Evolutionary conservation across 331 rosid genomes (phyloP).

Genomic region (Dryas integrifolia): DNA sequence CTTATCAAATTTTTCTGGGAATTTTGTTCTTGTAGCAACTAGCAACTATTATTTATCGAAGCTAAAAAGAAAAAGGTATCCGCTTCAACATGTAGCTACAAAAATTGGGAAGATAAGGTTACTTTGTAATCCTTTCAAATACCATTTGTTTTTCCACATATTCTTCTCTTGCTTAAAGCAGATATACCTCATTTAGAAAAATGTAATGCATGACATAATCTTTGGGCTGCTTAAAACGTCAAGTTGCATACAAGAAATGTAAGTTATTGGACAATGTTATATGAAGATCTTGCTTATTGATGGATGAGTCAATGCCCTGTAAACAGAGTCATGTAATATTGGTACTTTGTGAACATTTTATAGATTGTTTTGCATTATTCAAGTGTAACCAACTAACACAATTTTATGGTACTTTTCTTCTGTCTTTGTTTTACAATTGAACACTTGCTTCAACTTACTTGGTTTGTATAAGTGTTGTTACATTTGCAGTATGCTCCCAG

Average conservation of each 20-base stretch:
- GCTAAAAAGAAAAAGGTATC: not conserved
- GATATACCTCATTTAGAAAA: not conserved
- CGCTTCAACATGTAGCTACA: not conserved
- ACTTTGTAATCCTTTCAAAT: not conserved
- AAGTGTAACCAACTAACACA: not conserved
- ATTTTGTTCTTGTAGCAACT: not conserved
- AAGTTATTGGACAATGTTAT: not conserved
- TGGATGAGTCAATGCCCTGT: not conserved
- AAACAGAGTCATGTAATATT: not conserved
- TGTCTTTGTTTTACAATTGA: not conserved
- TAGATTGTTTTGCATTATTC: not conserved
- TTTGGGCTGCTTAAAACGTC: not conserved
- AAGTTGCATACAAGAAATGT: not conserved
- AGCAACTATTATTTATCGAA: not conserved
- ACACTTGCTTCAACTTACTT: not conserved
- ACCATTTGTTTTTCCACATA: not conserved
- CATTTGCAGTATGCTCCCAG: not conserved
- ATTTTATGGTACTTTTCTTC: not conserved
- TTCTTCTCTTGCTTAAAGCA: not conserved
- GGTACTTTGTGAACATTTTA: not conserved
- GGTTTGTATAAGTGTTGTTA: not conserved
- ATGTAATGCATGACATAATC: not conserved
- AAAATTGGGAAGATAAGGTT: not conserved
- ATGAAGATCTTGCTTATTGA: not conserved
- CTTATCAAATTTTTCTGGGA: not conserved